Conservation (phyloP, 192 early-diverging fungal species). For the Entomortierella beljakovae region DNA sequence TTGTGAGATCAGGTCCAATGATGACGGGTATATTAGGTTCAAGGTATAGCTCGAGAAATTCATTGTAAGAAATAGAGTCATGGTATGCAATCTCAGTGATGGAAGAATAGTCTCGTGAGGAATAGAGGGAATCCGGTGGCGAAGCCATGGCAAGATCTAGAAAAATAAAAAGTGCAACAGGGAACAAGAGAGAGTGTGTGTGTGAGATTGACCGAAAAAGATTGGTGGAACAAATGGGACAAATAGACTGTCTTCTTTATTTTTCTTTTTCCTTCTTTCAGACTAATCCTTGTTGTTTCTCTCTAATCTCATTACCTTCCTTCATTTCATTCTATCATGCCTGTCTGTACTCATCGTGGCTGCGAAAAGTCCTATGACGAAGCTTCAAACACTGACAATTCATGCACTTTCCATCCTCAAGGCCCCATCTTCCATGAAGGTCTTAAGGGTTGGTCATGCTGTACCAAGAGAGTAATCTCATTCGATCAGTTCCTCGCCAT, state of each 20-base stretch:
- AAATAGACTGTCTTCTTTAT: not conserved
- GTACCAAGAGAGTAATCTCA: constrained; percentile 85
- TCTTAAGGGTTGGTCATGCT: constrained; percentile 95
- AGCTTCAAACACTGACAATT: constrained; percentile 75
- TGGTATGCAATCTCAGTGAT: constrained; percentile 45
- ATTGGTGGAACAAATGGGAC: not conserved
- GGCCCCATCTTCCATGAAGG: constrained; percentile 98
- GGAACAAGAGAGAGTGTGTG: not conserved
- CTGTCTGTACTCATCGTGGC: constrained; percentile 79
- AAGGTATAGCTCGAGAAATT: constrained; percentile 56
- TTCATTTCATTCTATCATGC: constrained; percentile 51
- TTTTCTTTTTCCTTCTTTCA: not conserved
- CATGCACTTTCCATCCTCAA: constrained; percentile 91
- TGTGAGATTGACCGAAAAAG: not conserved
- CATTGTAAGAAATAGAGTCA: constrained; percentile 51
- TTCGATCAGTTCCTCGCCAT: constrained; percentile 96
- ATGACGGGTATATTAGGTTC: constrained; percentile 63
- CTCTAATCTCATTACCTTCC: not conserved
- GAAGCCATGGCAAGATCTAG: constrained; percentile 24
- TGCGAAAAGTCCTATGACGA: constrained; percentile 90
- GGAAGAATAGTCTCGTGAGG: constrained; percentile 31
- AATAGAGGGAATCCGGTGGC: constrained; percentile 20
- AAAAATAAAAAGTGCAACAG: constrained; percentile 3
- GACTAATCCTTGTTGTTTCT: not conserved
- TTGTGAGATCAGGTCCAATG: constrained; percentile 60